Evolutionary conservation across 371 early-diverging fungal genomes (phyloP).

Genomic region (Saksenaea vasiformis): DNA sequence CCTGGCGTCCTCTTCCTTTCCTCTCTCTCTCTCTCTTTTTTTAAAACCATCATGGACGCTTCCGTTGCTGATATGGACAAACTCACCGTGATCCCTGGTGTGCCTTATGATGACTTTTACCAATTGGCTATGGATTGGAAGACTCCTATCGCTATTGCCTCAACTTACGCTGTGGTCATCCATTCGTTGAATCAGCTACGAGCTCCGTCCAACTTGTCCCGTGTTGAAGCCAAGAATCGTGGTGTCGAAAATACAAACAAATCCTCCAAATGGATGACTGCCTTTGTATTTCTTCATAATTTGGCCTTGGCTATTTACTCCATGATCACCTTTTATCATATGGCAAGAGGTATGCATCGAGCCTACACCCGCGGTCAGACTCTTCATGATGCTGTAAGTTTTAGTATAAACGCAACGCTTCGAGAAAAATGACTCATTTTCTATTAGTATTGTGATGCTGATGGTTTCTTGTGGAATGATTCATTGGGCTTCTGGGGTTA

Average conservation of each 20-base stretch:
- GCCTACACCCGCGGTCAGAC: constrained; percentile 39
- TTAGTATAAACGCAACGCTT: no score
- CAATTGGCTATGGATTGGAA: constrained; percentile 78
- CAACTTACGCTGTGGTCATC: constrained; percentile 37
- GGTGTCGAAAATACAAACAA: constrained; percentile 31
- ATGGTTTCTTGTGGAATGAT: constrained; percentile 68
- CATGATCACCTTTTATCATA: constrained; percentile 65
- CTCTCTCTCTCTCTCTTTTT: neutral
- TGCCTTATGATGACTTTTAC: constrained; percentile 67
- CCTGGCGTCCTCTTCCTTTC: neutral
- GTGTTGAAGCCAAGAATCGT: constrained; percentile 53
- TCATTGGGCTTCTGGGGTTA: constrained; percentile 78
- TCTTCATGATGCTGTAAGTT: constrained; percentile 55
- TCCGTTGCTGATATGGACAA: constrained; percentile 26
- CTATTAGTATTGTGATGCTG: constrained; percentile 68
- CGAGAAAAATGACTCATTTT: no score
- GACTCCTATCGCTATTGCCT: constrained; percentile 65
- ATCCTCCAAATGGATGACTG: constrained; percentile 59
- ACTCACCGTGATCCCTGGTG: constrained; percentile 43
- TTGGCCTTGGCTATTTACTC: constrained; percentile 70
- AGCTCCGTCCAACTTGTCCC: constrained; percentile 44
- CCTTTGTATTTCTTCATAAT: constrained; percentile 72
- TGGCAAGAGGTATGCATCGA: constrained; percentile 58
- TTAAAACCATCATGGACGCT: constrained; percentile 8
- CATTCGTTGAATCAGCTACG: constrained; percentile 62